These are phyloP conservation scores for Leucosporidium scottii DNA, from an alignment of 768 basidiomycete species.

Conservation along the genomic window DNA sequence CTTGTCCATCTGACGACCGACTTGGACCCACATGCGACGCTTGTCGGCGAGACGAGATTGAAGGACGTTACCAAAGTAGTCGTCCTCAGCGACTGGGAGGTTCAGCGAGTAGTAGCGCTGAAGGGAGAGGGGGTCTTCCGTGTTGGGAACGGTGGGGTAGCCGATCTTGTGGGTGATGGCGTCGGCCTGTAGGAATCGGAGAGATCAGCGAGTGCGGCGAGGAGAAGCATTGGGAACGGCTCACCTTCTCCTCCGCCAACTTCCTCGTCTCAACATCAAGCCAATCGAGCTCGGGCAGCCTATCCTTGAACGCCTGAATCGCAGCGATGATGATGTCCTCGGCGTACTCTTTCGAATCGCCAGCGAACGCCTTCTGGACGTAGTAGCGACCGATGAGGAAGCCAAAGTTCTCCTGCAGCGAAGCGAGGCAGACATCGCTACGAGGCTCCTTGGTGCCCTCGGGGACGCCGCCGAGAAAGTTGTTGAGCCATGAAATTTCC, in stretches of 20 bases:
- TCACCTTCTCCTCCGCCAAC: conserved; percentile 76
- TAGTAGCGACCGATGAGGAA: conserved; percentile 81
- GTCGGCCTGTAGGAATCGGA: conserved; percentile 52
- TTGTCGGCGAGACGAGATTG: conserved; percentile 56
- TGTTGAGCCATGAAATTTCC: conserved; percentile 61
- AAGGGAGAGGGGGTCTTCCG: conserved; percentile 60
- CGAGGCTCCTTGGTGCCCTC: conserved; percentile 77
- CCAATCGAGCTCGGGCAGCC: conserved; percentile 71
- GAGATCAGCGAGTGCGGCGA: background rate
- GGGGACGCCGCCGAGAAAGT: conserved; percentile 73
- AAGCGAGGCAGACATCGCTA: conserved; percentile 69
- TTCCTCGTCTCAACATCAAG: conserved; percentile 77
- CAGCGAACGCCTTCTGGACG: conserved; percentile 69
- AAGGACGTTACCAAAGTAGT: conserved; percentile 80
- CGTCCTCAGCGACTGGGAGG: conserved; percentile 58
- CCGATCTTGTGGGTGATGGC: conserved; percentile 65
- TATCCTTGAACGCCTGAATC: conserved; percentile 70
- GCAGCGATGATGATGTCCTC: conserved; percentile 75
- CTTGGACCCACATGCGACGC: conserved; percentile 62
- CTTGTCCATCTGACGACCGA: conserved; percentile 63
- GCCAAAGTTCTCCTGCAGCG: conserved; percentile 68
- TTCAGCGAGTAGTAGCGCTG: conserved; percentile 59
- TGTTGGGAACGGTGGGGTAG: conserved; percentile 74
- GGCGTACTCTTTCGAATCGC: conserved; percentile 66
- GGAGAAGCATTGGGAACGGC: background rate